Conservation (phyloP, 2,329 filamentous ascomycete species). For the Xylaria arbuscula region DNA sequence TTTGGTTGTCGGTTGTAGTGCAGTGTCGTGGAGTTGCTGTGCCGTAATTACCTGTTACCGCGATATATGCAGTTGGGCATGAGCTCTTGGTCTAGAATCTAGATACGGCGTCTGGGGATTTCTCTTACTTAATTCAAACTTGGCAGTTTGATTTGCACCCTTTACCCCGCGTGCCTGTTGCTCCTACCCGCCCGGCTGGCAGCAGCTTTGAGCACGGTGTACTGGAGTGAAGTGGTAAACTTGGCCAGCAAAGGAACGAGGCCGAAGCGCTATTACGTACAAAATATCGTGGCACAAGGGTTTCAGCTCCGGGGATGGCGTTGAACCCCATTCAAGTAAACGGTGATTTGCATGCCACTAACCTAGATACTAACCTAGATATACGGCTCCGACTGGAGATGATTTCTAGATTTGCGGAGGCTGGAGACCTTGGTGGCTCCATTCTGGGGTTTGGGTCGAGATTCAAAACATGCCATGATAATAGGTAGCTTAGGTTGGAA, state of each 20-base stretch:
- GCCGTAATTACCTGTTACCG: background rate
- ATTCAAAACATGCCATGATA: background rate
- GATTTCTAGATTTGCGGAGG: background rate
- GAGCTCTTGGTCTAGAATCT: background rate
- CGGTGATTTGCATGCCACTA: too few species aligned
- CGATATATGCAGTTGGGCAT: background rate
- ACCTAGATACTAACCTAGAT: too few species aligned
- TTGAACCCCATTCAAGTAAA: background rate
- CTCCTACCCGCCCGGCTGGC: constrained; percentile 1
- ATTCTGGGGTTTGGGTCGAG: background rate
- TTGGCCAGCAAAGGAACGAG: constrained; percentile 18
- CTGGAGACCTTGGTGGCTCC: background rate
- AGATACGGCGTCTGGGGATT: background rate
- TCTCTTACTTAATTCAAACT: background rate
- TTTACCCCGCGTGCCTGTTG: constrained; percentile 26
- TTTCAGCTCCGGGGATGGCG: background rate
- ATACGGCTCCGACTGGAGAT: too few species aligned
- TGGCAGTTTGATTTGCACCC: background rate
- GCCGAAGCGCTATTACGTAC: constrained; percentile 35
- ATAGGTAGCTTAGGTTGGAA: too few species aligned
- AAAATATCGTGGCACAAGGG: constrained; percentile 13
- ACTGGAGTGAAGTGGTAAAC: background rate
- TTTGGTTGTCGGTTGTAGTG: background rate
- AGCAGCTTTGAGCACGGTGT: background rate
- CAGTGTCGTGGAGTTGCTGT: background rate